Percentiles rank a stretch among this genome's conserved stretches.
Conservation (phyloP, 768 basidiomycete species). For the Tulasnella sp. region DNA sequence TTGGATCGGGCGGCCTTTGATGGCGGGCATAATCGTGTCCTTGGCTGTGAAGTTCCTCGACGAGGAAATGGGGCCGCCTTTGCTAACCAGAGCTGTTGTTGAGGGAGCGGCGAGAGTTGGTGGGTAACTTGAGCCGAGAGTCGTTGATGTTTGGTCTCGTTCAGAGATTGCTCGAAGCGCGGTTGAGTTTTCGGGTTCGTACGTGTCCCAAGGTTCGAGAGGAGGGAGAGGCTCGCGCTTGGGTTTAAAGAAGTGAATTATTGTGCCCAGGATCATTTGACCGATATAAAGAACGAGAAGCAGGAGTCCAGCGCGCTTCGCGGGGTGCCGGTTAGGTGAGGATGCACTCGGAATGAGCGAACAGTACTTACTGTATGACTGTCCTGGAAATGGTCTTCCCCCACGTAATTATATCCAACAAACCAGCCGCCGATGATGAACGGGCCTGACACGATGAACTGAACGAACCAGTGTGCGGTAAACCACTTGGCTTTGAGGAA, state of each 20-base stretch:
- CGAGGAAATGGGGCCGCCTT: background rate
- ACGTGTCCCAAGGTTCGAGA: background rate
- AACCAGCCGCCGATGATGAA: conserved; percentile 47
- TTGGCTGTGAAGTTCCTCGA: background rate
- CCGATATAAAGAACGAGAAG: conserved; percentile 48
- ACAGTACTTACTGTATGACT: conserved; percentile 33
- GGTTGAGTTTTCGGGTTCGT: background rate
- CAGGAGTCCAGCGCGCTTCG: conserved; percentile 45
- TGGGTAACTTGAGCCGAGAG: background rate
- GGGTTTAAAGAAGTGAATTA: conserved; percentile 50
- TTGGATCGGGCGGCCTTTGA: conserved; percentile 36
- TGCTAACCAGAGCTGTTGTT: background rate
- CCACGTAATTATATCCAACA: conserved; percentile 35
- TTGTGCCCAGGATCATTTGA: conserved; percentile 42
- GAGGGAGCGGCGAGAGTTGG: background rate
- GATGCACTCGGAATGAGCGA: no score
- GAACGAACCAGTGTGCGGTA: conserved; percentile 43
- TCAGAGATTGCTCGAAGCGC: background rate
- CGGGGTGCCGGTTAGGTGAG: background rate
- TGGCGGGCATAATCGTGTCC: background rate
- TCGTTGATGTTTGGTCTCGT: background rate
- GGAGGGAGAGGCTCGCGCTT: background rate
- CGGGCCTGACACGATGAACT: conserved; percentile 45
- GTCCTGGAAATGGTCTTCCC: conserved; percentile 29
- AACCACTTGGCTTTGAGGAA: conserved; percentile 39